phyloP scores from a whole-genome alignment of 2,329 filamentous ascomycete genomes.

The Didymosphaeria variabile region DNA sequence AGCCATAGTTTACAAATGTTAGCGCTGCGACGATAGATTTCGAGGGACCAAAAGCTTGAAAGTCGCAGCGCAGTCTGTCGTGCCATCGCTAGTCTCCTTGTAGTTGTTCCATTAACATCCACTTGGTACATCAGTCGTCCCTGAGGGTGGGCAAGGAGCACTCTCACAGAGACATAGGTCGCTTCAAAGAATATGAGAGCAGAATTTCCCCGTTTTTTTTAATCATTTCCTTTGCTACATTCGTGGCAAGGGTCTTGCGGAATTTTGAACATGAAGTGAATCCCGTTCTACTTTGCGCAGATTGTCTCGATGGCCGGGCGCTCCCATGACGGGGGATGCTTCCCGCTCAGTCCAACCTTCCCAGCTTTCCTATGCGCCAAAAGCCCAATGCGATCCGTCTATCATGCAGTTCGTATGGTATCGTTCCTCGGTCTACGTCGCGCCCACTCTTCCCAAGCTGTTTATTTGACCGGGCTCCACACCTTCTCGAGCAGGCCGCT shows the following conservation, averaged over 20 bases:
- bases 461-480: slow-evolving; percentile 9
- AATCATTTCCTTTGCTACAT: not conserved
- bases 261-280: slow-evolving; percentile 6
- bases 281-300: not conserved
- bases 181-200: not conserved
- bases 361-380: slow-evolving; percentile 8
- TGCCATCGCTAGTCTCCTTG: too few relatives aligned
- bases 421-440: slow-evolving; percentile 4
- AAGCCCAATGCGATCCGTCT: slow-evolving; percentile 6
- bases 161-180: not conserved
- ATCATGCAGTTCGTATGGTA: slow-evolving; percentile 12
- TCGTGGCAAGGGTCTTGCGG: not conserved
- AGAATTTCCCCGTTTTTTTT: not conserved
- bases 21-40: not conserved
- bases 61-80: too few relatives aligned
- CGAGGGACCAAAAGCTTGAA: not conserved
- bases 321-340: not conserved
- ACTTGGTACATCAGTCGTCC: too few relatives aligned
- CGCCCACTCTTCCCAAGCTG: not conserved
- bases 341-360: not conserved
- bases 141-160: not conserved
- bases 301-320: slow-evolving; percentile 1
- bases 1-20: not conserved
- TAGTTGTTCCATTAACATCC: too few relatives aligned
- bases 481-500: slow-evolving; percentile 3